Evolutionary conservation across 2,329 filamentous ascomycete species (phyloP).

Genomic region (Sordariomycetes sp.): DNA sequence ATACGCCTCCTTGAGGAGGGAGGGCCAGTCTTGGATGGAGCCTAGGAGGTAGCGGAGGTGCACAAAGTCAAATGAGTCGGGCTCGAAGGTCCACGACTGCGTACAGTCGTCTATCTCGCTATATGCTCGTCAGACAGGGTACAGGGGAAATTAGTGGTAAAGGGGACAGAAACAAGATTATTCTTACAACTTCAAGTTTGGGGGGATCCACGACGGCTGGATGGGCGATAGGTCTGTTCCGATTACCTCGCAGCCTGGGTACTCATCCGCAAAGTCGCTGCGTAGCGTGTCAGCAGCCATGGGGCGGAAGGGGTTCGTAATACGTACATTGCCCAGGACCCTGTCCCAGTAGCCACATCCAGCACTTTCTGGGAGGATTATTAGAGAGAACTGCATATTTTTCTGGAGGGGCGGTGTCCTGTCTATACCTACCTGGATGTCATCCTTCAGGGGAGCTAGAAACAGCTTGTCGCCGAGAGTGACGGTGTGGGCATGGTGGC

Average conservation of each 20-base stretch:
- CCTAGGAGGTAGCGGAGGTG: slow-evolving; percentile 48
- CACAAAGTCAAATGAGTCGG: slow-evolving; percentile 43
- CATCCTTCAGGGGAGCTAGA: slow-evolving; percentile 13
- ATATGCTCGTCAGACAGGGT: slow-evolving; percentile 37
- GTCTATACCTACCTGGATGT: slow-evolving; percentile 6
- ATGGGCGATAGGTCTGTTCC: slow-evolving; percentile 47
- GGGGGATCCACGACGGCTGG: slow-evolving; percentile 39
- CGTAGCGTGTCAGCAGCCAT: slow-evolving; percentile 10
- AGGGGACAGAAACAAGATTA: slow-evolving; percentile 21
- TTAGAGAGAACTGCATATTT: slow-evolving; percentile 1
- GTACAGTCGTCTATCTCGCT: slow-evolving; percentile 2
- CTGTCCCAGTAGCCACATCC: slow-evolving; percentile 45
- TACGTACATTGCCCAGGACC: slow-evolving; percentile 39
- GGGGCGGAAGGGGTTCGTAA: background rate
- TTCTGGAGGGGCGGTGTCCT: background rate
- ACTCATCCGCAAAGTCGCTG: slow-evolving; percentile 36
- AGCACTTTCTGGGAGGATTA: slow-evolving; percentile 14
- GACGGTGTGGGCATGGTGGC: slow-evolving; percentile 12
- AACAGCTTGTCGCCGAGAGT: slow-evolving; percentile 12
- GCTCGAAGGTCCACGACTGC: slow-evolving; percentile 30
- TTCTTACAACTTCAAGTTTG: slow-evolving; percentile 28
- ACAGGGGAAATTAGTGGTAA: background rate
- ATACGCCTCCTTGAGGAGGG: slow-evolving; percentile 39
- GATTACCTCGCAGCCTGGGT: slow-evolving; percentile 29
- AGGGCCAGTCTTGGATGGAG: slow-evolving; percentile 42